Base-by-base conservation (phyloP, 495 filamentous ascomycete species). In the Lepidopterella palustris region DNA sequence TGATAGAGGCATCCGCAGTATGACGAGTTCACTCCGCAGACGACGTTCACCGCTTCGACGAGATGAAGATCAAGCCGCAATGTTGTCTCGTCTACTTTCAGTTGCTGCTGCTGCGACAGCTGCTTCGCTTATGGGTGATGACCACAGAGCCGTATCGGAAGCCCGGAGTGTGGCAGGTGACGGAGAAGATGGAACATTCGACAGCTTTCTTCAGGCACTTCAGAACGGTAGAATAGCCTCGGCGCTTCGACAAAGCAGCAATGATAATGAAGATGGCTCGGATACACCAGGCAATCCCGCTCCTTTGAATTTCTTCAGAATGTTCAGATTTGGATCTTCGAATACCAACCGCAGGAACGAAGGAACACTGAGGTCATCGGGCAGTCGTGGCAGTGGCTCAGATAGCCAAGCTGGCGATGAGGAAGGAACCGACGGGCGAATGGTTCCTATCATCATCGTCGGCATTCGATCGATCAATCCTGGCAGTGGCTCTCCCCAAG, bases 401-500 rank as follows among this genome's bases (percentile, higher is more conserved):
- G 74, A 77, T 56, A 61, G 73, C 47, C 75, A 80, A 42, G 76
- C 77, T 32, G 71, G 76, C 51, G 56, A 71, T 55, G 72, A 72
- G 21, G 80, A 82, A 47, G 76, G 71, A n/a, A 53, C 61, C 21
- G 84, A 86, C 56, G 84, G 79, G 11, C 77, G 84, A 15, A 84
- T 82, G 60, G 82, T 87, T 15, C 85, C 84, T 6, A 76, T 87
- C 53, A 84, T 87, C 28, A 81, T 89, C 40, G 86, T 90, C 45
- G 87, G 87, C 9, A 87, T 90, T 40, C 77, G 86, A 28, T 87
- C 85, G 10, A 84, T 88, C 35, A 80, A 80, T 18, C 77, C 84
- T 15, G 74, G 78, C 40, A 79, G 73, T 54, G 75, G 73, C 42
- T 62, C 73, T 13, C 68, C 71, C 25, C 69, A 69, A 47, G 82